Percentiles rank a stretch among this genome's conserved stretches.
phyloP scores from a whole-genome alignment of 768 basidiomycete species.

The Russula griseocarnosa region DNA sequence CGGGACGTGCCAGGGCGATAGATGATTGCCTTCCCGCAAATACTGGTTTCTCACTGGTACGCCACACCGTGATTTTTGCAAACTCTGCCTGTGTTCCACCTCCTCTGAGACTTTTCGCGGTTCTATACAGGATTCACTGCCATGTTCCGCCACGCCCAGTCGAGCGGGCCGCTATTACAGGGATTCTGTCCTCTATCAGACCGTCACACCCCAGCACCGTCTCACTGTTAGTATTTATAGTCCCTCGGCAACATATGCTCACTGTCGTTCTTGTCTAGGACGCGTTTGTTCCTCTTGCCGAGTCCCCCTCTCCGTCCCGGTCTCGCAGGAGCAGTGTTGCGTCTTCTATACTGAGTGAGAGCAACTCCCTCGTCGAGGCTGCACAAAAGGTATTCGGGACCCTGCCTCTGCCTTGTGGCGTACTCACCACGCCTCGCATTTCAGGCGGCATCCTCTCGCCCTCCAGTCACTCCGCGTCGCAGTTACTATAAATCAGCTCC shows the following conservation, averaged over 20 bases:
- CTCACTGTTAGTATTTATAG: slow-evolving; percentile 18
- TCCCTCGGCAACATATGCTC: not conserved
- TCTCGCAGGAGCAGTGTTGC: slow-evolving; percentile 25
- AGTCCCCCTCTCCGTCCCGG: slow-evolving; percentile 28
- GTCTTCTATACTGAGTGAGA: slow-evolving; percentile 28
- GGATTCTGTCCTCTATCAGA: slow-evolving; percentile 27
- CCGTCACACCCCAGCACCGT: slow-evolving; percentile 23
- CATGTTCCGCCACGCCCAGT: slow-evolving; percentile 32
- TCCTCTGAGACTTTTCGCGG: not conserved
- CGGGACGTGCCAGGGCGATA: slow-evolving; percentile 32
- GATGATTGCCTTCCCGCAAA: slow-evolving; percentile 16
- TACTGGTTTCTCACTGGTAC: slow-evolving; percentile 15
- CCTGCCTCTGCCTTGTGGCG: slow-evolving; percentile 32
- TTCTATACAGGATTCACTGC: slow-evolving; percentile 40
- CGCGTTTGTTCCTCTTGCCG: slow-evolving; percentile 22
- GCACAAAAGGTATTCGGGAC: slow-evolving; percentile 34
- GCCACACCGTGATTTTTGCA: not conserved
- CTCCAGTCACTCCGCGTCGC: slow-evolving; percentile 48
- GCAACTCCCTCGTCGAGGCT: slow-evolving; percentile 24
- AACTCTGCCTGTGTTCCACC: too few species aligned
- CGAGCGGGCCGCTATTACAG: slow-evolving; percentile 27
- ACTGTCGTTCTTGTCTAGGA: slow-evolving; percentile 16
- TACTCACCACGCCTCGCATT: slow-evolving; percentile 20
- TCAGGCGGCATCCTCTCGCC: slow-evolving; percentile 39
- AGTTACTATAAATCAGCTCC: slow-evolving; percentile 42